Conservation (phyloP, 225 moss, liverwort and hornwort species). For the Bryoerythrophyllum caledonicum region DNA sequence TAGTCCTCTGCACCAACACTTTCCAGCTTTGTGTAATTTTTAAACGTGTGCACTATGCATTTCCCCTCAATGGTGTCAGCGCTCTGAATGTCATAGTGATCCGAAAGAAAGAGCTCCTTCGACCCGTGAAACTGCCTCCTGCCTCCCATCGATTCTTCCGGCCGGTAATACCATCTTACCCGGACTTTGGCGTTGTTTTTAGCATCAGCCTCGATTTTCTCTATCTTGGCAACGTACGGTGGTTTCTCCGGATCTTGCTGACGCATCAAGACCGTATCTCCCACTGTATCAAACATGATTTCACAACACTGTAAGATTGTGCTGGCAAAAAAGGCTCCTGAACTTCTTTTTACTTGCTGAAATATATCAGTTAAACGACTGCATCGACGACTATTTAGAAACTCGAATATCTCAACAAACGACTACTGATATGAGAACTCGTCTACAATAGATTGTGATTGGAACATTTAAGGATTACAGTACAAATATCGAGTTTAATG, state of each 20-base stretch:
- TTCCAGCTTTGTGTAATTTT: constrained; percentile 74
- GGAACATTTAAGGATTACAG: constrained; percentile 11
- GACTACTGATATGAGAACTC: neutral
- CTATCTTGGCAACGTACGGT: constrained; percentile 77
- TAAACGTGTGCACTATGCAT: constrained; percentile 80
- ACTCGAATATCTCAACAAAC: neutral
- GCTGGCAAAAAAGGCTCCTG: constrained; percentile 2
- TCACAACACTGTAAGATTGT: constrained; percentile 16
- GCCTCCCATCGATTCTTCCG: constrained; percentile 78
- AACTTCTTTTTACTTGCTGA: neutral
- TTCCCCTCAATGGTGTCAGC: constrained; percentile 76
- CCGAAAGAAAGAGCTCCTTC: constrained; percentile 80
- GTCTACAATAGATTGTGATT: neutral
- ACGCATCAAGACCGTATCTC: constrained; percentile 74
- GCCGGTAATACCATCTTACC: constrained; percentile 80
- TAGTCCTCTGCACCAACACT: constrained; percentile 71
- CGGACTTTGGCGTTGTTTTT: constrained; percentile 56
- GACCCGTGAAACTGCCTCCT: constrained; percentile 78
- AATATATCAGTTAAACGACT: neutral
- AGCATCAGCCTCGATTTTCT: constrained; percentile 71
- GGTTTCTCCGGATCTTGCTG: constrained; percentile 70
- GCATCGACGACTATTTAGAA: neutral
- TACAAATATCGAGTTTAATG: neutral
- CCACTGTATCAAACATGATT: constrained; percentile 39
- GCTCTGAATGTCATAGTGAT: constrained; percentile 77